Percentiles rank a stretch among this genome's conserved stretches.
phyloP scores from a whole-genome alignment of 441 rosid genomes.

The Rhodomyrtus psidioides region DNA sequence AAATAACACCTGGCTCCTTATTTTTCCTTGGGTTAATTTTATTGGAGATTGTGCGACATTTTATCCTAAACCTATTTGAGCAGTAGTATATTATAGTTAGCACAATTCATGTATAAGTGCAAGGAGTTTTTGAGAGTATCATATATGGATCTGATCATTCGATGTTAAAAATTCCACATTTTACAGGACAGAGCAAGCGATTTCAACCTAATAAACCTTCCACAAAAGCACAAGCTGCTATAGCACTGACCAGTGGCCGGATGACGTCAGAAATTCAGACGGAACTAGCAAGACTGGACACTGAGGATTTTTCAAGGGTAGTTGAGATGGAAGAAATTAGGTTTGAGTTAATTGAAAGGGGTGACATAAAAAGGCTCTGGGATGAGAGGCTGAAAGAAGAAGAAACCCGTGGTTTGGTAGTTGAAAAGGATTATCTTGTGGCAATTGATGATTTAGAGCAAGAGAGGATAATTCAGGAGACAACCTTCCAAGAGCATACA shows the following conservation, averaged over 20 bases:
- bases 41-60: neutral
- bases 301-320: slow-evolving; percentile 39
- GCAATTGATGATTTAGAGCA: slow-evolving; percentile 43
- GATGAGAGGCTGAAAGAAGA: slow-evolving; percentile 52
- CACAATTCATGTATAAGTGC: neutral
- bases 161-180: neutral
- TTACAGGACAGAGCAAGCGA: slow-evolving; percentile 71
- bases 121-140: neutral
- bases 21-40: neutral
- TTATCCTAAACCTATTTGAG: neutral
- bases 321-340: slow-evolving; percentile 61
- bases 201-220: slow-evolving; percentile 78
- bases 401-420: slow-evolving; percentile 35
- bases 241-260: slow-evolving; percentile 73
- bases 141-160: neutral
- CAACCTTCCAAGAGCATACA: slow-evolving; percentile 31
- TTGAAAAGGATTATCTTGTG: slow-evolving; percentile 33
- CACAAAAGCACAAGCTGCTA: slow-evolving; percentile 80
- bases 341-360: slow-evolving; percentile 52
- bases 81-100: neutral
- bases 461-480: slow-evolving; percentile 40
- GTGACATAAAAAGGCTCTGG: slow-evolving; percentile 63
- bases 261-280: slow-evolving; percentile 46
- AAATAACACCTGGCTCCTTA: neutral
- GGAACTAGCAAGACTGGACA: slow-evolving; percentile 61